Evolutionary conservation across 352 stramenopile genomes (phyloP).

Genomic region (Albugo candida): DNA sequence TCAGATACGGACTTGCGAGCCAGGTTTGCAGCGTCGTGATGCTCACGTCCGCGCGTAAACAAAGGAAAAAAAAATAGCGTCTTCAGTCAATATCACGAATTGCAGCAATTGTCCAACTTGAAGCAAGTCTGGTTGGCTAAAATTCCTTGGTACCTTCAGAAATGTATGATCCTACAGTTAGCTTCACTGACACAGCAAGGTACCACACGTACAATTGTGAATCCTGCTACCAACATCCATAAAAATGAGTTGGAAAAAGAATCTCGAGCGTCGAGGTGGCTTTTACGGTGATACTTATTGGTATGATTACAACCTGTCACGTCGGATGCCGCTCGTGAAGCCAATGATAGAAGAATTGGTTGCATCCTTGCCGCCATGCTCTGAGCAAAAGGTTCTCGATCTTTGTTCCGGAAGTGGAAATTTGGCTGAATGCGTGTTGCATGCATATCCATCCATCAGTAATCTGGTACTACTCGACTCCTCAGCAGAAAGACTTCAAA

Average conservation of each 20-base stretch:
- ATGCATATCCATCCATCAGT: conserved; percentile 31
- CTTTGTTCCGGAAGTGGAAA: conserved; percentile 46
- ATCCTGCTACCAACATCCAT: too few species aligned
- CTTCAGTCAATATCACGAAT: too few species aligned
- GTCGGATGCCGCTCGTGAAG: conserved; percentile 35
- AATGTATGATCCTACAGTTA: too few species aligned
- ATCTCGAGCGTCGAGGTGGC: conserved; percentile 33
- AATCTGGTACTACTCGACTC: conserved; percentile 33
- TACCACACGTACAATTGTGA: too few species aligned
- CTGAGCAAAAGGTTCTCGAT: conserved; percentile 31
- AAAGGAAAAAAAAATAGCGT: too few species aligned
- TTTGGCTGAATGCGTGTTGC: conserved; percentile 24
- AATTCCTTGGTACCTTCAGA: too few species aligned
- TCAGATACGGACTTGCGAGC: too few species aligned
- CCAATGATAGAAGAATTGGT: conserved; percentile 41
- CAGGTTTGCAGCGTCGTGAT: too few species aligned
- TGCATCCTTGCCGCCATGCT: conserved; percentile 34
- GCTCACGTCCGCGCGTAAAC: too few species aligned
- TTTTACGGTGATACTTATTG: conserved; percentile 62
- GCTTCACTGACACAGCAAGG: too few species aligned
- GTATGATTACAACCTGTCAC: conserved; percentile 53
- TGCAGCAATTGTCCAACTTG: too few species aligned
- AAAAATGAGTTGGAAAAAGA: conserved; percentile 24
- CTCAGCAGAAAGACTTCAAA: conserved; percentile 25
- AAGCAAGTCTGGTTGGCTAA: too few species aligned